Percentiles rank a stretch among this genome's conserved stretches.
These are phyloP conservation scores for Neurospora hispaniola DNA, from an alignment of 495 filamentous ascomycete species.

Conservation along the genomic window DNA sequence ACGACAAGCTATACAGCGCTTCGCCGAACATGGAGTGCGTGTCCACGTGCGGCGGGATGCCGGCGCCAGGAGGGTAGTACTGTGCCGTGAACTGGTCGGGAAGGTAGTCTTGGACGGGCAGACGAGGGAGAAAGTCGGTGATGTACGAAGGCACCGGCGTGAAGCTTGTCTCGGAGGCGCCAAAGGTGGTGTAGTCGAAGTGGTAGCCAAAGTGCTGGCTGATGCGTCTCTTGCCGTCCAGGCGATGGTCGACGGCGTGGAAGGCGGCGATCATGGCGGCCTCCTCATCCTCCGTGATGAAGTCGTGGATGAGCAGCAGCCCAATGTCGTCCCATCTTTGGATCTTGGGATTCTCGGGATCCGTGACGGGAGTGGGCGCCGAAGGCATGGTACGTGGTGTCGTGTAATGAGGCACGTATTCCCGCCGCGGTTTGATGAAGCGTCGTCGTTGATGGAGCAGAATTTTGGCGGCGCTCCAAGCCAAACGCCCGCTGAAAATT, in stretches of 20 bases:
- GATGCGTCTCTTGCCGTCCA: constrained; percentile 11
- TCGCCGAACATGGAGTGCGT: constrained; percentile 26
- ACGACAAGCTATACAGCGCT: constrained; percentile 21
- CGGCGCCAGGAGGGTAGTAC: constrained; percentile 24
- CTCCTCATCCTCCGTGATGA: constrained; percentile 19
- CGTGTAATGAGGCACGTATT: not conserved
- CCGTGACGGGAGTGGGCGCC: not conserved
- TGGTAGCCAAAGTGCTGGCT: constrained; percentile 24
- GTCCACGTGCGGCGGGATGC: constrained; percentile 27
- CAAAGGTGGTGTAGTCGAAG: constrained; percentile 27
- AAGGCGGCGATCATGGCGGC: constrained; percentile 18
- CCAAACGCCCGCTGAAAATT: not conserved
- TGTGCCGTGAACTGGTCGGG: constrained; percentile 27
- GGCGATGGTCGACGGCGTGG: constrained; percentile 8
- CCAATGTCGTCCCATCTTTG: constrained; percentile 16
- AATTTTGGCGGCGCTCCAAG: not conserved
- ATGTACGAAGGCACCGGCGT: constrained; percentile 20
- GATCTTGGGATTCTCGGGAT: constrained; percentile 13
- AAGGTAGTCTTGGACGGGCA: constrained; percentile 12
- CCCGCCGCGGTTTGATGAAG: not conserved
- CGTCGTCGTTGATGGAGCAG: not conserved
- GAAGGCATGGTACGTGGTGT: not conserved
- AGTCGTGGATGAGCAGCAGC: constrained; percentile 18
- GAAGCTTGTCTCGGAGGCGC: constrained; percentile 12
- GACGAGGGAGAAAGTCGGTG: constrained; percentile 12